Evolutionary conservation across 495 filamentous ascomycete genomes (phyloP), one percentile per base, ranked within the genome.

Genomic region (Neurospora pannonica): DNA sequence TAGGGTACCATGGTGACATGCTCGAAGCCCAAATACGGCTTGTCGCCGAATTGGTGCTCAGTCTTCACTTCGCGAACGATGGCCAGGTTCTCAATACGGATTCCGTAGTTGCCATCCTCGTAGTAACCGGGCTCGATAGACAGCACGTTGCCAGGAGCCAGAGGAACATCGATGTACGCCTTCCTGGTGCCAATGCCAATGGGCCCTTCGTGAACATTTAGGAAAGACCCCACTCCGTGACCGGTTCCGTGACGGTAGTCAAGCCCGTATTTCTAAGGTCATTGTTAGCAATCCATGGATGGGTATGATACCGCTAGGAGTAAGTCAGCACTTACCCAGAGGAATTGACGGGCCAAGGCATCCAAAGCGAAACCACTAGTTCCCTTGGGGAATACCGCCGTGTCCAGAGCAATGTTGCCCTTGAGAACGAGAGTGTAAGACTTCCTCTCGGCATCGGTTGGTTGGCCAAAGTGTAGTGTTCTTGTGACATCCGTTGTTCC

Each of bases 41-140:
- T 96, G 71, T 97, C 95, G 7, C 95, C 96, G 78, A 98, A 98
- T 42, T 88, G 89, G 82, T 97, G 87, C 73, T 92, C 90, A 8
- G 95, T 97, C 79, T 97, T 84, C 19, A 91, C 92, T 79, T 98
- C 94, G 76, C 90, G 91, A 21, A 93, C 93, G 89, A 97, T 93
- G 75, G 97, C 89, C 73, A 99, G 86, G 87, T 93, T 98, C 84
- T 99, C 97, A 78, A 98, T 98, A 38, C 97, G 92, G 78, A 99
- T 97, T n/a, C 97, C 97, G 79, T 97, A 99, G 11, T 91, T 90
- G 67, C 94, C 97, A 78, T 99, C 97, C 83, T 98, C 97, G 83
- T 99, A 99, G 84, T 94, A 99, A 38, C 97, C 97, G 17, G 96
- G 97, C 81, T 99, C 95, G 79, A 97, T 91, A 5, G 94, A 97